Base-by-base conservation (phyloP, 345 rosid genomes). In the Microcos paniculata region DNA sequence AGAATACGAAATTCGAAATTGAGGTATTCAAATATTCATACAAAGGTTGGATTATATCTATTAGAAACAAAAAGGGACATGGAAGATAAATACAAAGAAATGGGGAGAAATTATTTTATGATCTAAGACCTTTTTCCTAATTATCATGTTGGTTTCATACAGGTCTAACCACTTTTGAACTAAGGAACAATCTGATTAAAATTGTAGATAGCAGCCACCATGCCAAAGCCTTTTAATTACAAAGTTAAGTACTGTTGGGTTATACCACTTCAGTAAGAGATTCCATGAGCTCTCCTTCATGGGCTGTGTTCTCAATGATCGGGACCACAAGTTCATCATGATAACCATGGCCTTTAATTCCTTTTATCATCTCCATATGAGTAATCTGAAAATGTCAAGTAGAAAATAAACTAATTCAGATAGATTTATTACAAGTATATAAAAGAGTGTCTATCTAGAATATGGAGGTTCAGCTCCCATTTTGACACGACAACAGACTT, bases 291-390 rank as follows among this genome's bases (percentile, higher is more conserved):
- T 81, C 81, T 40, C 65, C 57, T 78, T 83, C 84, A 56, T 78
- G 82, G 58, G 89, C 84, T 51, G 85, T 76, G 62, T 86, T 83
- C 82, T 86, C 87, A 78, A 84, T 86, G 46, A 86, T 83, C 23
- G 85, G 89, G 53, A 86, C 80, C 45, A 84, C 85, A 77, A 86
- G 89, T 67, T 86, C 89, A 65, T 86, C 87, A 76, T 78, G 75
- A 49, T 83, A 83, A 30, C 81, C 80, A 78, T 86, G 85, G 53
- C 85, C 89, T 76, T 80, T 68, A 43, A 86, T 84, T 80, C 89
- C 89, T 80, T 86, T 86, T 43, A 86, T 86, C 89, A 83, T 80
- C 79, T 86, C 89, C 89, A 86, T 83, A 66, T 83, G 84, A 38
- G 85, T 79, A 46, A 84, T 80, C 87, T 81, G 23, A 16, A 51